These are phyloP conservation scores for Dothistroma septosporum DNA, from an alignment of 2,329 filamentous ascomycete species.

Conservation along the genomic window DNA sequence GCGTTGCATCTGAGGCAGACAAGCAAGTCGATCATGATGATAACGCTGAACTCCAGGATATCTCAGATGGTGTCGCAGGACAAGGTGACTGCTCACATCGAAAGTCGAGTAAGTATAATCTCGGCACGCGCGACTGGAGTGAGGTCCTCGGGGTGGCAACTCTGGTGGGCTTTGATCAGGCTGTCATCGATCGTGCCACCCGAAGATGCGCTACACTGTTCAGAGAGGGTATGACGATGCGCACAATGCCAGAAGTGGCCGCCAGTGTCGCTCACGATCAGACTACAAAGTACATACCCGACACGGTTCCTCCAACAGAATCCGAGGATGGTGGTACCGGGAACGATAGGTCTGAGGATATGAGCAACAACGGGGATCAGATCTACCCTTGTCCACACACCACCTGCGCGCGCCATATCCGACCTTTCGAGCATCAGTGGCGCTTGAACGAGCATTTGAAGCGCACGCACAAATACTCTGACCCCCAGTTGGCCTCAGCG, in stretches of 20 bases:
- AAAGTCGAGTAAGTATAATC: not conserved
- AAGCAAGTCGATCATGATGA: not conserved
- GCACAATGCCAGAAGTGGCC: slow-evolving; percentile 23
- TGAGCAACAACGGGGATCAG: not conserved
- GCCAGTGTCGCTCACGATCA: slow-evolving; percentile 16
- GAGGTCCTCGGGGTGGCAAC: slow-evolving; percentile 77
- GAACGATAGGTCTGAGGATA: not conserved
- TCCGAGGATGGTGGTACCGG: not conserved
- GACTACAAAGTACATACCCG: slow-evolving; percentile 37
- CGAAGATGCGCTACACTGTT: slow-evolving; percentile 74
- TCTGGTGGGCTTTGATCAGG: slow-evolving; percentile 63
- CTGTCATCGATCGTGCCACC: slow-evolving; percentile 64
- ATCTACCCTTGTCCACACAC: slow-evolving; percentile 24
- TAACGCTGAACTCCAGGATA: not conserved
- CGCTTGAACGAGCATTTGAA: slow-evolving; percentile 35
- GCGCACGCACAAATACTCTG: slow-evolving; percentile 26
- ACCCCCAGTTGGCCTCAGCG: not conserved
- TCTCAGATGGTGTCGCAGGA: not conserved
- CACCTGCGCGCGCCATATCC: slow-evolving; percentile 26
- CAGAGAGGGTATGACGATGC: slow-evolving; percentile 58
- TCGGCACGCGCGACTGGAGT: slow-evolving; percentile 70
- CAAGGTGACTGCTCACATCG: not conserved
- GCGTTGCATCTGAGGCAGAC: slow-evolving; percentile 4
- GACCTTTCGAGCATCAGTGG: slow-evolving; percentile 26
- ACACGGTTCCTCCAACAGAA: slow-evolving; percentile 31